A percentile compares a stretch with the other conserved stretches of the same genome.
Conservation (phyloP, 768 basidiomycete species). For the Trametes cubensis region DNA sequence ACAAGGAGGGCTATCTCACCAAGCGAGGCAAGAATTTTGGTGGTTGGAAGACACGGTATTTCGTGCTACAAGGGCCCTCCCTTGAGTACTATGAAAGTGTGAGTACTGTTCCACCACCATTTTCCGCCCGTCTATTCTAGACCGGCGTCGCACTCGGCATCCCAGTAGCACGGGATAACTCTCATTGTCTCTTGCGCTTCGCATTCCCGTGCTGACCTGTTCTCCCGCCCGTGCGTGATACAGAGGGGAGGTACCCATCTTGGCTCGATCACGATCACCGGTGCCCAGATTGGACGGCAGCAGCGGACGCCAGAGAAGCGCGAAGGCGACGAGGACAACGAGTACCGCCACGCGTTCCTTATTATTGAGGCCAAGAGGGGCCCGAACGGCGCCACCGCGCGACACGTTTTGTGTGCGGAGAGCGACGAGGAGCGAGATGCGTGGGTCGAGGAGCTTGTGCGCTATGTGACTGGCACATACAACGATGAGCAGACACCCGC, state of each 20-base stretch:
- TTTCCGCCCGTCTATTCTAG: slow-evolving; percentile 5
- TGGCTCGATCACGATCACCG: slow-evolving; percentile 88
- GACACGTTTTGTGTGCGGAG: slow-evolving; percentile 96
- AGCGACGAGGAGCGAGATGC: slow-evolving; percentile 90
- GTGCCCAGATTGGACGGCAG: slow-evolving; percentile 95
- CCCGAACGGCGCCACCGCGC: slow-evolving; percentile 66
- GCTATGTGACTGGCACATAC: slow-evolving; percentile 82
- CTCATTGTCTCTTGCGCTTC: slow-evolving; percentile 15
- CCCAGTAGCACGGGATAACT: slow-evolving; percentile 4
- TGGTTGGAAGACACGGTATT: slow-evolving; percentile 96
- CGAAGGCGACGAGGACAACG: slow-evolving; percentile 79
- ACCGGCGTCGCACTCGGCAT: slow-evolving; percentile 6
- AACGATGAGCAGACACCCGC: slow-evolving; percentile 63
- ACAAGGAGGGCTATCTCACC: slow-evolving; percentile 95
- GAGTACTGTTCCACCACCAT: slow-evolving; percentile 41
- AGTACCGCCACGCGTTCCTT: slow-evolving; percentile 96
- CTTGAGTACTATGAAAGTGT: slow-evolving; percentile 97
- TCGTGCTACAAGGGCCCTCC: slow-evolving; percentile 87
- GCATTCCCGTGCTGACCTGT: slow-evolving; percentile 10
- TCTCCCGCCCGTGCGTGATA: slow-evolving; percentile 24
- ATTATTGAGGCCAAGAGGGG: slow-evolving; percentile 88
- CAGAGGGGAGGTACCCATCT: slow-evolving; percentile 90
- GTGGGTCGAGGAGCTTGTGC: slow-evolving; percentile 94
- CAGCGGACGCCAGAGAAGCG: slow-evolving; percentile 62
- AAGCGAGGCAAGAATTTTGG: slow-evolving; percentile 98